Evolutionary conservation across 2,329 filamentous ascomycete genomes (phyloP).

Genomic region (Karstenula rhodostoma): DNA sequence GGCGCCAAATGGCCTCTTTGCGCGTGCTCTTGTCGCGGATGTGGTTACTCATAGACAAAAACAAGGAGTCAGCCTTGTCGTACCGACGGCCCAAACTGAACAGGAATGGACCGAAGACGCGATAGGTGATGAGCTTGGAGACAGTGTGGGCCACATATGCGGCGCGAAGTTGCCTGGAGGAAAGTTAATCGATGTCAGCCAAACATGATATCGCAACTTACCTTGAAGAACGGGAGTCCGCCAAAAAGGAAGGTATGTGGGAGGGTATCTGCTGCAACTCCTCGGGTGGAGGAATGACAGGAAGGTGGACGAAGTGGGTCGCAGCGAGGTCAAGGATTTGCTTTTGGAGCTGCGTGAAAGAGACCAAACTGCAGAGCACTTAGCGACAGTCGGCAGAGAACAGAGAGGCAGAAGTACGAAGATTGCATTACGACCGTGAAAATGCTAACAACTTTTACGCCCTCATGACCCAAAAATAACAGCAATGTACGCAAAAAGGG

Average conservation of each 20-base stretch:
- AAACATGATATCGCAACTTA: conserved; percentile 22
- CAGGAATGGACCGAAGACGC: conserved; percentile 66
- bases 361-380: conserved; percentile 54
- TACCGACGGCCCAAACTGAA: conserved; percentile 64
- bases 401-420: conserved; percentile 19
- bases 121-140: conserved; percentile 63
- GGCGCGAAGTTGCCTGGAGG: conserved; percentile 56
- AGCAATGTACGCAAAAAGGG: conserved; percentile 18
- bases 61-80: conserved; percentile 64
- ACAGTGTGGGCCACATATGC: conserved; percentile 65
- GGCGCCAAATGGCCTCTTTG: conserved; percentile 66
- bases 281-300: conserved; percentile 59
- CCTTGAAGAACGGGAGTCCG: conserved; percentile 60
- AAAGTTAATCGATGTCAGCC: conserved; percentile 5
- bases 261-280: conserved; percentile 61
- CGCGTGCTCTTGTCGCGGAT: conserved; percentile 65
- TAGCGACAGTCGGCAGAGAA: conserved; percentile 24
- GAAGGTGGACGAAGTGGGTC: conserved; percentile 61
- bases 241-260: conserved; percentile 63
- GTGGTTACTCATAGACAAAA: conserved; percentile 63
- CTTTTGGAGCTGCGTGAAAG: conserved; percentile 60
- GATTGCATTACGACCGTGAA: conserved; percentile 37
- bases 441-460: conserved; percentile 25
- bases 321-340: conserved; percentile 62
- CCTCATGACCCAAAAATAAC: conserved; percentile 22